These are phyloP conservation scores for Tricholoma flavovirens DNA, from an alignment of 768 basidiomycete species.

Conservation along the genomic window DNA sequence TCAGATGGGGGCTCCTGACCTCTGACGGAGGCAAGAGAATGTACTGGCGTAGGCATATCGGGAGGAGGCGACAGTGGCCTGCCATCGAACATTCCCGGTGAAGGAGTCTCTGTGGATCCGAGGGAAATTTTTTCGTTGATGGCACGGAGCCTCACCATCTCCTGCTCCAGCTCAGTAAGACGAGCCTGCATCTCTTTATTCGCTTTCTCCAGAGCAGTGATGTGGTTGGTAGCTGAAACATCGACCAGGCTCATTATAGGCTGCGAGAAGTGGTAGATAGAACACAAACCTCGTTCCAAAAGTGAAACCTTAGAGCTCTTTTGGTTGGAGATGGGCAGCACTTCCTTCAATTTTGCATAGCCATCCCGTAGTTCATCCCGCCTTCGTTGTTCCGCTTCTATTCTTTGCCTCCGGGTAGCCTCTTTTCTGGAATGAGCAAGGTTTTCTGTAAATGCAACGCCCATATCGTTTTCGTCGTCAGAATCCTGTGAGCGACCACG, in stretches of 20 bases:
- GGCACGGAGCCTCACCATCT: conserved; percentile 63
- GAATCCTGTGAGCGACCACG: conserved; percentile 72
- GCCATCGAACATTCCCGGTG: conserved; percentile 45
- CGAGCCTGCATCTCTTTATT: conserved; percentile 70
- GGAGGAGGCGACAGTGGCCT: conserved; percentile 63
- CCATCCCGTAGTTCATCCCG: conserved; percentile 88
- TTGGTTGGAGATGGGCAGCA: conserved; percentile 81
- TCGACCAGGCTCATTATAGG: conserved; percentile 8
- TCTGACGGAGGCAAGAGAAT: conserved; percentile 50
- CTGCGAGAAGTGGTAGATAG: conserved; percentile 8
- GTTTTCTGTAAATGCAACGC: conserved; percentile 59
- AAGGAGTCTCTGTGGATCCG: conserved; percentile 48
- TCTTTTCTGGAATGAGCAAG: conserved; percentile 78
- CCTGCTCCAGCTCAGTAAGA: conserved; percentile 58
- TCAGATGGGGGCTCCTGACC: conserved; percentile 60
- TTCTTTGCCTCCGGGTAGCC: conserved; percentile 76
- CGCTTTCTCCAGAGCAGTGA: conserved; percentile 62
- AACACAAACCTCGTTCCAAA: conserved; percentile 70
- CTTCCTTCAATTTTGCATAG: conserved; percentile 83
- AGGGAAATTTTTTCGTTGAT: conserved; percentile 85
- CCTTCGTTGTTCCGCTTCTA: conserved; percentile 86
- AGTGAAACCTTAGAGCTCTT: conserved; percentile 89
- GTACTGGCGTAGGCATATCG: conserved; percentile 39
- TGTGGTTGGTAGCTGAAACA: conserved; percentile 69
- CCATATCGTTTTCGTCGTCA: conserved; percentile 71